Evolutionary conservation across 345 rosid species (phyloP), one percentile per base, ranked within the genome.

Genomic region (Lagerstroemia speciosa): DNA sequence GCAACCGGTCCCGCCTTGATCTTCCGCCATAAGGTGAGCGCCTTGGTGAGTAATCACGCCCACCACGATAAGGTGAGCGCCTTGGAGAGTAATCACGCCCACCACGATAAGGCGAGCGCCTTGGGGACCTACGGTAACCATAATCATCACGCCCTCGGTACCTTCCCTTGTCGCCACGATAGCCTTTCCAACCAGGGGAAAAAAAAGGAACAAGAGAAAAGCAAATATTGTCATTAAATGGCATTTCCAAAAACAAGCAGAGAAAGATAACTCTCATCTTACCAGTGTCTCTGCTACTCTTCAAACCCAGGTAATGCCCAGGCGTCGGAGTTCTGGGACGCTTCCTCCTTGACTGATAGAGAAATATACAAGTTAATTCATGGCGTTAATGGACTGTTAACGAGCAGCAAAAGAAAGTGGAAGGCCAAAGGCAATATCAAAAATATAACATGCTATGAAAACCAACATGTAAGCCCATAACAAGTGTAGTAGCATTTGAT

Each of bases 321-420:
- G 99, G 97, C 22, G 99, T 94, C 53, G 99, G 99, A 65, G 99
- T 91, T 79, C 99, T 87, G 14, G 97, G 80, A n/a, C 98, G 87
- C 74, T 87, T 94, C 83, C 99, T 89, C 63, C 99, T 83, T 50
- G 99, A 94, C 98, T 94, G 96, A 79, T 83, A 83, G 67, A 67
- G 62, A 71, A 62, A 69, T 67, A 70, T 73, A 58, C 1, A 58
- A 11, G 29, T 58, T 20, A 58, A 34, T 58, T 30, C 63, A 30
- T 27, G 63, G 63, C 33, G 8, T 52, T 20, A 27, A 52, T 52
- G 26, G 9, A 30, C 27, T 58, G 34, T 5, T 4, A 52, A 58
- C 17, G 3, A 30, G 14, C 63, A 10, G 29, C 34, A 11, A 11
- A 2, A 12, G 20, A 58, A 26, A 29, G 24, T 6, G 6, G 55